A percentile compares a stretch with the other conserved stretches of the same genome.
phyloP scores from a whole-genome alignment of 1,139 yeast genomes.

The Diutina neorugosa region DNA sequence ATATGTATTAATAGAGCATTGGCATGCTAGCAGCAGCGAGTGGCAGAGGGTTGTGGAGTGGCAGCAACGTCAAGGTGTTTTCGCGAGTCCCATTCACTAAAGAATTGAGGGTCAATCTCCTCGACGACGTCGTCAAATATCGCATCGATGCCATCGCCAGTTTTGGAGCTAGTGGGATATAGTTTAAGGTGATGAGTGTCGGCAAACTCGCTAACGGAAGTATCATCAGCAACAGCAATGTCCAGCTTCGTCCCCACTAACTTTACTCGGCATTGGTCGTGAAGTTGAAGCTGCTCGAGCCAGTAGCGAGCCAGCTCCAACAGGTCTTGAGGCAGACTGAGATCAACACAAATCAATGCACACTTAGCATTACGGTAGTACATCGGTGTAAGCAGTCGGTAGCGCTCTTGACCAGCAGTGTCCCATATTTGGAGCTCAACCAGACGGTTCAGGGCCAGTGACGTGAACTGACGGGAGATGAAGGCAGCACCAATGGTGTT shows the following conservation, averaged over 20 bases:
- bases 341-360: conserved; percentile 29
- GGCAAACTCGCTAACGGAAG: conserved; percentile 7
- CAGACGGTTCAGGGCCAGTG: conserved; percentile 18
- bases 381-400: conserved; percentile 36
- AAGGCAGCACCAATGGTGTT: conserved; percentile 16
- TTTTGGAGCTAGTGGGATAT: conserved; percentile 34
- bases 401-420: conserved; percentile 40
- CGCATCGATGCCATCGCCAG: conserved; percentile 29
- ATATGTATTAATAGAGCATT: not conserved
- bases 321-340: conserved; percentile 13
- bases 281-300: conserved; percentile 8
- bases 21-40: not conserved
- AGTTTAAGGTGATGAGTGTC: conserved; percentile 10
- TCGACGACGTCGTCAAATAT: conserved; percentile 31
- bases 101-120: conserved; percentile 24
- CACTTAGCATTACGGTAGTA: conserved; percentile 34
- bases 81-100: not conserved
- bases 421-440: conserved; percentile 39
- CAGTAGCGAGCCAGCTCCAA: conserved; percentile 10
- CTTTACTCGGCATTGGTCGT: not conserved
- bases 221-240: conserved; percentile 5
- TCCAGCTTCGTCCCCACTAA: conserved; percentile 10
- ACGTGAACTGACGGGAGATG: conserved; percentile 9
- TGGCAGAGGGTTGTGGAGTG: not conserved
- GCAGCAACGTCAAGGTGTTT: not conserved